A percentile compares a stretch with the other conserved stretches of the same genome.
Conservation (phyloP, 345 rosid species). For the Camelina hispida region DNA sequence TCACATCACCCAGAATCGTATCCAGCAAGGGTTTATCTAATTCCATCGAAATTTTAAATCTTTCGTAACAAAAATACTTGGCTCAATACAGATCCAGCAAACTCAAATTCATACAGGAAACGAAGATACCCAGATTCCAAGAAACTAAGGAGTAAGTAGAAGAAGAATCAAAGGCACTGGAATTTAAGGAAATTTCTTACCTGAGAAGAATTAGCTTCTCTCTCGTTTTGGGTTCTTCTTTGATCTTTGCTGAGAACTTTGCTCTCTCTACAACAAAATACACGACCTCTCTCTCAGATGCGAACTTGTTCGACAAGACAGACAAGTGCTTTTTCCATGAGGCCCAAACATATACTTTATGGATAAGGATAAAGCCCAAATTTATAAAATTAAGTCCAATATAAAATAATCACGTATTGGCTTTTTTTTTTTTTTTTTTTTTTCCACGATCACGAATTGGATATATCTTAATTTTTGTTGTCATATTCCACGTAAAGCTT, state of each 20-base stretch:
- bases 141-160: background rate
- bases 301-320: slow-evolving; percentile 45
- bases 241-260: slow-evolving; percentile 29
- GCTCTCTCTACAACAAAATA: background rate
- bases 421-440: too few species aligned
- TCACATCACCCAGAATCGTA: background rate
- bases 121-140: background rate
- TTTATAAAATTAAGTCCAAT: background rate
- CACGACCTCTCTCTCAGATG: slow-evolving; percentile 1
- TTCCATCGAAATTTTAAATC: background rate
- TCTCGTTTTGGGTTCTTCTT: slow-evolving; percentile 15
- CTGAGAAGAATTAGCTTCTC: slow-evolving; percentile 6
- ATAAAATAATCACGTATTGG: too few species aligned
- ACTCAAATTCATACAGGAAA: background rate
- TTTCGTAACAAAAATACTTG: background rate
- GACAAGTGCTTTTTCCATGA: background rate
- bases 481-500: too few species aligned
- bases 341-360: slow-evolving; percentile 10
- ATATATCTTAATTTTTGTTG: too few species aligned
- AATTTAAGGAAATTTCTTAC: background rate
- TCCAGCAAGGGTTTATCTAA: slow-evolving; percentile 20
- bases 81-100: slow-evolving; percentile 26
- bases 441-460: background rate
- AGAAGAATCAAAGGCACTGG: background rate
- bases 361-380: background rate